phyloP scores from a whole-genome alignment of 768 basidiomycete genomes.

The Sporobolomyces phaffii region DNA sequence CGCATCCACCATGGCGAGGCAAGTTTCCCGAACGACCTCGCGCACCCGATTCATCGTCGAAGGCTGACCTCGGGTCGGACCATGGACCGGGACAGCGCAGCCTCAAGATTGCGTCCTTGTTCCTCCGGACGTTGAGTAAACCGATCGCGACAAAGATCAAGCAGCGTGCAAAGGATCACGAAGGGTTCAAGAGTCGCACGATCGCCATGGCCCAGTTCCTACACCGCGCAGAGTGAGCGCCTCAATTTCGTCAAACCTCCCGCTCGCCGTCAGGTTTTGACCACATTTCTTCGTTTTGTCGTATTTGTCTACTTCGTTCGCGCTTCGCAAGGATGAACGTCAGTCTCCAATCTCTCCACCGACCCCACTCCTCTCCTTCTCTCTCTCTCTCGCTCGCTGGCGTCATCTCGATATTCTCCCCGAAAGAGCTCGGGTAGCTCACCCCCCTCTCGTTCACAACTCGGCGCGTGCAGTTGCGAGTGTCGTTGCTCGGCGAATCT shows the following conservation, averaged over 20 bases:
- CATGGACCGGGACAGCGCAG: conserved; percentile 9
- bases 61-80: too few species aligned
- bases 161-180: conserved; percentile 32
- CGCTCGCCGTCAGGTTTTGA: too few species aligned
- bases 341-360: too few species aligned
- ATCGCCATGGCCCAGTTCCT: conserved; percentile 32
- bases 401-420: too few species aligned
- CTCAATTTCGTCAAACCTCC: background rate
- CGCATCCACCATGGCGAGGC: conserved; percentile 5
- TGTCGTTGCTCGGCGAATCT: conserved; percentile 26
- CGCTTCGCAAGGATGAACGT: too few species aligned
- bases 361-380: background rate
- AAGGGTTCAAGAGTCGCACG: conserved; percentile 23
- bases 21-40: too few species aligned
- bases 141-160: conserved; percentile 37
- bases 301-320: too few species aligned
- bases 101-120: conserved; percentile 30
- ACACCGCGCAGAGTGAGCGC: conserved; percentile 30
- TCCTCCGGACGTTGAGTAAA: conserved; percentile 31
- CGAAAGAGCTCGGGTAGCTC: too few species aligned
- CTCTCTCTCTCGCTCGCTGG: too few species aligned
- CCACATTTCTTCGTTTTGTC: too few species aligned
- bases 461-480: conserved; percentile 10
- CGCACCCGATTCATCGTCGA: too few species aligned
- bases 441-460: background rate